phyloP scores from a whole-genome alignment of 2,329 filamentous ascomycete genomes.

The Cladosporium oxysporum region DNA sequence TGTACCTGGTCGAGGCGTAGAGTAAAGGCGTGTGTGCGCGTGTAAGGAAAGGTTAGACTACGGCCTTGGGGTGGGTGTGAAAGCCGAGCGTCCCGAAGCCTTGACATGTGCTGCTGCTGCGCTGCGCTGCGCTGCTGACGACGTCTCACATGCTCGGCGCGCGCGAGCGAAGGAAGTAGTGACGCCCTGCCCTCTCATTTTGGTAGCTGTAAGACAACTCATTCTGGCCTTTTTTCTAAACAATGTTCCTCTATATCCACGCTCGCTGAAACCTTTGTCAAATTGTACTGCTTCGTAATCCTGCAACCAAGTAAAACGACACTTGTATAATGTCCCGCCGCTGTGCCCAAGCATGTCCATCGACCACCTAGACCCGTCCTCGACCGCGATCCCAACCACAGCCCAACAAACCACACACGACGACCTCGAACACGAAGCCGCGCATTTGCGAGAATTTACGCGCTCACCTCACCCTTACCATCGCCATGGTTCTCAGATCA shows the following conservation, averaged over 20 bases:
- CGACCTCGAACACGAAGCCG: slow-evolving; percentile 19
- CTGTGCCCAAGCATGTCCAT: slow-evolving; percentile 15
- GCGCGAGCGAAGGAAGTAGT: slow-evolving; percentile 2
- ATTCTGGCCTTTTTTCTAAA: background rate
- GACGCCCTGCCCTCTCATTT: slow-evolving; percentile 2
- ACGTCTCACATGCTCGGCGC: slow-evolving; percentile 1
- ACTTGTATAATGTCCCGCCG: slow-evolving; percentile 13
- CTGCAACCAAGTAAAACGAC: background rate
- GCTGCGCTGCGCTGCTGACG: background rate
- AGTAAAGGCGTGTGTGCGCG: background rate
- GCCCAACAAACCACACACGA: background rate
- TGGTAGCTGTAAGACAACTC: background rate
- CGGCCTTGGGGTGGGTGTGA: background rate
- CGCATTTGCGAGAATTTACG: slow-evolving; percentile 24
- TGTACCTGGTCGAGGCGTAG: background rate
- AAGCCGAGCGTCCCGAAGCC: slow-evolving; percentile 8
- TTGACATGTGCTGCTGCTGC: slow-evolving; percentile 4
- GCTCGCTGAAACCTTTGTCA: background rate
- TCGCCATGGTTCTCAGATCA: slow-evolving; percentile 29
- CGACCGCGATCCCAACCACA: slow-evolving; percentile 1
- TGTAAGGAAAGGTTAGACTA: background rate
- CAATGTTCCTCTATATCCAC: background rate
- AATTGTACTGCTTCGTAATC: background rate
- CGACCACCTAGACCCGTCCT: slow-evolving; percentile 12
- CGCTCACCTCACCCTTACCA: slow-evolving; percentile 35